phyloP scores from a whole-genome alignment of 176 grass and related monocot species.

The Elaeis guineensis region DNA sequence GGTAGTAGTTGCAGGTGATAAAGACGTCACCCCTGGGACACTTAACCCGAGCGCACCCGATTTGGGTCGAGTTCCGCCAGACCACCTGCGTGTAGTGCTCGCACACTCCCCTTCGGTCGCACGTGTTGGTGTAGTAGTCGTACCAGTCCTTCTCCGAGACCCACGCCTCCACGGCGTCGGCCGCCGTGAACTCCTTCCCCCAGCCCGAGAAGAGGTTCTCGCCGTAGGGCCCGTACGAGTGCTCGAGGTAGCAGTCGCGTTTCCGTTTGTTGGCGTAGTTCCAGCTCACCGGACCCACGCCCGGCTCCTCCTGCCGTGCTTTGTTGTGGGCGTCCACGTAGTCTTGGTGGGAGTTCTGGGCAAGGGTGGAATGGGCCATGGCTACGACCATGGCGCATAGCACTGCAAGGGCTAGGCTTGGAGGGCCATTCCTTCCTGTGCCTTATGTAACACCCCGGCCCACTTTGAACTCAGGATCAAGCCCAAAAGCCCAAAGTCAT shows the following conservation, averaged over 20 bases:
- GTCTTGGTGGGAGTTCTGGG: slow-evolving; percentile 30
- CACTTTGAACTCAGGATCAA: too few relatives aligned
- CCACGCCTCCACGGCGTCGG: slow-evolving; percentile 20
- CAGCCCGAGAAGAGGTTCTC: slow-evolving; percentile 42
- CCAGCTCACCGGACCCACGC: slow-evolving; percentile 33
- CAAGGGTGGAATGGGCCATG: slow-evolving; percentile 13
- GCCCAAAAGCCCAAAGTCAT: too few relatives aligned
- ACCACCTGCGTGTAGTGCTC: slow-evolving; percentile 60
- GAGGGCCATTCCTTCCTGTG: too few relatives aligned
- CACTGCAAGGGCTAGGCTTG: slow-evolving; percentile 4
- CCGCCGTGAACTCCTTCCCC: slow-evolving; percentile 9
- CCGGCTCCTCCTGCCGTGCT: slow-evolving; percentile 8
- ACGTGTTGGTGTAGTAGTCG: slow-evolving; percentile 25
- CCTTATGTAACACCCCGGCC: too few relatives aligned
- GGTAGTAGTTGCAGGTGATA: slow-evolving; percentile 49
- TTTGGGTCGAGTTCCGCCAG: slow-evolving; percentile 32
- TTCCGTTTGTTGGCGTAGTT: slow-evolving; percentile 32
- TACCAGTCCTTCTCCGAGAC: slow-evolving; percentile 39
- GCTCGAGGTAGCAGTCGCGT: slow-evolving; percentile 23
- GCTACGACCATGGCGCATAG: not conserved
- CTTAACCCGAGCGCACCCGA: slow-evolving; percentile 29
- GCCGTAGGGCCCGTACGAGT: slow-evolving; percentile 44
- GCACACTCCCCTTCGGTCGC: slow-evolving; percentile 9
- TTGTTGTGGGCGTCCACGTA: slow-evolving; percentile 36
- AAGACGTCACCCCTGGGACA: slow-evolving; percentile 25